A percentile compares a stretch with the other conserved stretches of the same genome.
Evolutionary conservation across 2,329 filamentous ascomycete species (phyloP).

Genomic region (Graphium sp.): DNA sequence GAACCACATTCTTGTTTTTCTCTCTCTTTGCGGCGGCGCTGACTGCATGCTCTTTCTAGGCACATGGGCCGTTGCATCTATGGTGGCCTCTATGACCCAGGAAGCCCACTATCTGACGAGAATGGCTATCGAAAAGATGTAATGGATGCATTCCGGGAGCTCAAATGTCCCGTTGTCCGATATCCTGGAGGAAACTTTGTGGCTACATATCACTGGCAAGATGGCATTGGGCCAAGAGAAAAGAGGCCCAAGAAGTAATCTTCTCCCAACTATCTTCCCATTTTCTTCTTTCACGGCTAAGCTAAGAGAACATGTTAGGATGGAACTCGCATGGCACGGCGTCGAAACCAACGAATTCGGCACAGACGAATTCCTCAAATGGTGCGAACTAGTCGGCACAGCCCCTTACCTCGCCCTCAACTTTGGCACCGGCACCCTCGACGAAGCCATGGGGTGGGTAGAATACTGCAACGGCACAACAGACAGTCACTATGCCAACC

Average conservation of each 20-base stretch:
- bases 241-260: slow-evolving; percentile 35
- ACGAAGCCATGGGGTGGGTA: slow-evolving; percentile 49
- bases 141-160: slow-evolving; percentile 53
- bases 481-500: slow-evolving; percentile 68
- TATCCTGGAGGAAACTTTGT: slow-evolving; percentile 78
- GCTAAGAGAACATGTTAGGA: slow-evolving; percentile 20
- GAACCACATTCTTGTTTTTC: too few species aligned
- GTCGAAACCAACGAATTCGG: slow-evolving; percentile 66
- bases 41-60: slow-evolving; percentile 18
- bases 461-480: slow-evolving; percentile 74
- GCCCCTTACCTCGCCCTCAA: slow-evolving; percentile 71
- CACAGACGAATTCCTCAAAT: slow-evolving; percentile 74
- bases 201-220: slow-evolving; percentile 74
- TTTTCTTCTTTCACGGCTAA: background rate
- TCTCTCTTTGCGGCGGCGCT: background rate
- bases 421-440: slow-evolving; percentile 49
- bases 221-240: slow-evolving; percentile 61
- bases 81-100: slow-evolving; percentile 69
- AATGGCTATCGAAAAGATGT: slow-evolving; percentile 69
- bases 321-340: slow-evolving; percentile 66
- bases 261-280: background rate
- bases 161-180: slow-evolving; percentile 59
- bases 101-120: slow-evolving; percentile 53
- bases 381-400: slow-evolving; percentile 56
- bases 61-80: slow-evolving; percentile 87